Evolutionary conservation across 768 basidiomycete species (phyloP).

Genomic region (Lentinus brumalis): DNA sequence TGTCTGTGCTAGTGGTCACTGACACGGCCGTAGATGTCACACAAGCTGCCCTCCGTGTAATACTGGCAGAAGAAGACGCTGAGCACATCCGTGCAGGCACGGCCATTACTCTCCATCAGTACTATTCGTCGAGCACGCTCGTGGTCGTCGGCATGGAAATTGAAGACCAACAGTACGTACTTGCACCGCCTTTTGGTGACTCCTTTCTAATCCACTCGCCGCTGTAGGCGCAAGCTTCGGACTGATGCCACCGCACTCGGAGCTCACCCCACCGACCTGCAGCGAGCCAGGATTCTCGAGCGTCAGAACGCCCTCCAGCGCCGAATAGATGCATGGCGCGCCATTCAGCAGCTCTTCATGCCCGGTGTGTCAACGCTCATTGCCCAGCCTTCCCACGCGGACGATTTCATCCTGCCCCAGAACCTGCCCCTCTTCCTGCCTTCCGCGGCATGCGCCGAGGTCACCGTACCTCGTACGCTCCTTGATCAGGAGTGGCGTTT

Average conservation of each 20-base stretch:
- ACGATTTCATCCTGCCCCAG: not conserved
- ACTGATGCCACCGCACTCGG: too few relatives aligned
- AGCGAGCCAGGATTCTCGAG: not conserved
- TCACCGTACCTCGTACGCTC: not conserved
- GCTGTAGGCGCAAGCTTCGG: too few relatives aligned
- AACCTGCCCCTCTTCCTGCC: conserved; percentile 11
- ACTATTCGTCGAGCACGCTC: not conserved
- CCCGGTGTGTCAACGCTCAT: not conserved
- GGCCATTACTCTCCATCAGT: not conserved
- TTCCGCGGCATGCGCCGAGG: not conserved
- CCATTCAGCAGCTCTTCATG: not conserved
- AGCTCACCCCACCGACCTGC: not conserved
- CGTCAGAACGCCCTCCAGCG: not conserved
- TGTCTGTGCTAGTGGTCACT: too few relatives aligned
- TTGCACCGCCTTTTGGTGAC: too few relatives aligned
- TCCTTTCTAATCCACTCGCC: too few relatives aligned
- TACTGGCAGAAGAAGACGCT: not conserved
- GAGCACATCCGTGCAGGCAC: not conserved
- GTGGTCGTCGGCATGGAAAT: not conserved
- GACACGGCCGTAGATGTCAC: not conserved
- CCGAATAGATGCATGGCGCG: not conserved
- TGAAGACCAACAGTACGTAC: not conserved
- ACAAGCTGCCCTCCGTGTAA: not conserved
- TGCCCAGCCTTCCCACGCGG: not conserved
- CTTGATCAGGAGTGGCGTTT: conserved; percentile 1